A percentile compares a stretch with the other conserved stretches of the same genome.
These are phyloP conservation scores for Pogostemon cablin DNA, from an alignment of 257 asterid genomes.

Conservation along the genomic window DNA sequence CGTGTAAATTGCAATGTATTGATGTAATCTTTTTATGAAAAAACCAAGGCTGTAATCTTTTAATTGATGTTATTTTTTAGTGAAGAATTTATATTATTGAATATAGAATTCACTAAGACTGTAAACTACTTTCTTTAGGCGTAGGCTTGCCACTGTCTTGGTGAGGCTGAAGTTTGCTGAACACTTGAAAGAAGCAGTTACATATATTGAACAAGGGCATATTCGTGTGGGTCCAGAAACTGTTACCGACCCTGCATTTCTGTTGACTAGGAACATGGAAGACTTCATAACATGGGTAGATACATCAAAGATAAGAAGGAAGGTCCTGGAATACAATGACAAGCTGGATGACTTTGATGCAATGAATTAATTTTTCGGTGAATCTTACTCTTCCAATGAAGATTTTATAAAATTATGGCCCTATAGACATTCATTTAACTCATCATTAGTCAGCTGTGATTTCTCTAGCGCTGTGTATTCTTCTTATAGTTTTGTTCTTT, in stretches of 20 bases:
- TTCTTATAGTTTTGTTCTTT: not conserved
- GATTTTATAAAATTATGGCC: conserved; percentile 15
- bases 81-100: not conserved
- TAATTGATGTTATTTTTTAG: conserved; percentile 12
- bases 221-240: conserved; percentile 96
- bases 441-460: not conserved
- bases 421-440: conserved; percentile 9
- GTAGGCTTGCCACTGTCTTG: conserved; percentile 76
- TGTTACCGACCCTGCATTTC: conserved; percentile 77
- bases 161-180: conserved; percentile 78
- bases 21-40: conserved; percentile 4
- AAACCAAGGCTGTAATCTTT: not conserved
- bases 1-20: conserved; percentile 15
- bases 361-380: conserved; percentile 41
- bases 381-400: not conserved
- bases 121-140: conserved; percentile 50
- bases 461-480: conserved; percentile 10
- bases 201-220: conserved; percentile 96
- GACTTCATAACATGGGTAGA: conserved; percentile 96
- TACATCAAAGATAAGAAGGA: conserved; percentile 85
- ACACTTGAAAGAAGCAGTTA: conserved; percentile 86
- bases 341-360: conserved; percentile 91
- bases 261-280: conserved; percentile 90
- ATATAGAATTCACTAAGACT: not conserved
- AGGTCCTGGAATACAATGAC: conserved; percentile 80